Evolutionary conservation across 2,329 filamentous ascomycete genomes (phyloP), one percentile per base, ranked within the genome.

Genomic region (Fusarium sororula): DNA sequence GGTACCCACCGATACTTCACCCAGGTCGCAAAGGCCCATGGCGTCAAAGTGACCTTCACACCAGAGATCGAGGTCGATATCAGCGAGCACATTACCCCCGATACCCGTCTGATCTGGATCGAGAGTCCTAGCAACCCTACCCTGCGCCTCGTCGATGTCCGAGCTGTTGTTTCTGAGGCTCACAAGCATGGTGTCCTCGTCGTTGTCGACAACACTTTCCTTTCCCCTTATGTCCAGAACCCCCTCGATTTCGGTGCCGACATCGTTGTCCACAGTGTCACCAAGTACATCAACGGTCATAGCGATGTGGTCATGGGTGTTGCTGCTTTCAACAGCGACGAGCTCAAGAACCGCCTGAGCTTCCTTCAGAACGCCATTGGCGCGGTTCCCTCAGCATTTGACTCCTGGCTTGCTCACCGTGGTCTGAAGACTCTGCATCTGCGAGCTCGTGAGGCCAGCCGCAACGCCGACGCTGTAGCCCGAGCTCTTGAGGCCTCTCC

Each of bases 261-360:
- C 83, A 95, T 98, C 74, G 96, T 98, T 76, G 93, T 98, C 48
- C 96, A 98, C 88, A 95, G 92, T 63, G 96, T 99, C 63, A 99
- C 96, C 50, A 99, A 99, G 86, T 99, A 98, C 86, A 98, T 99
- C 86, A 98, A 98, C 83, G 96, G 96, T 57, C 96, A 99, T 86
- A 90, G 91, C 81, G 96, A 99, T 82, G 96, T 99, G 14, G 92
- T 98, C 79, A 99, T 99, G 96, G 96, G 96, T 75, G 93, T 96
- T 37, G 96, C 95, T 53, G 96, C 96, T 57, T 97, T 97, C 89
- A 98, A 98, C 88, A 93, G 92, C 37, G 91, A 94, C 64, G 89
- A 90, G 24, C 88, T 99, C 76, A 91, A 91, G 81, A 86, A 92
- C 72, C 91, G 94, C 47, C 90, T 99, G 28, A 87, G 90, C 58